Conservation (phyloP, 2,329 filamentous ascomycete genomes). For the Epichloe sibirici region DNA sequence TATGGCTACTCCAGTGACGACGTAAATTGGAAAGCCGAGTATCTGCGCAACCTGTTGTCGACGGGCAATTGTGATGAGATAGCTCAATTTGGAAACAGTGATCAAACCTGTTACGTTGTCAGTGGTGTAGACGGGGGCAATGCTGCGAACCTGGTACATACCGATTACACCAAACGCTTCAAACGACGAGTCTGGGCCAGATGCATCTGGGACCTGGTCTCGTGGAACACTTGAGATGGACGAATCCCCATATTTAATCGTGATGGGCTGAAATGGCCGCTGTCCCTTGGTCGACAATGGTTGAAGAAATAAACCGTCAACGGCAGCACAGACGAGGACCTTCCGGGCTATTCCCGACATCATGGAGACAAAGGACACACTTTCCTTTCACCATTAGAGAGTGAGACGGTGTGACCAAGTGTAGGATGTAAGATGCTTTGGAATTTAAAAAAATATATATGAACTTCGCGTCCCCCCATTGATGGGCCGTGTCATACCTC, state of each 20-base stretch:
- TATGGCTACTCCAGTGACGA: slow-evolving; percentile 79
- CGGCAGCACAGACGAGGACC: slow-evolving; percentile 65
- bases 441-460: background rate
- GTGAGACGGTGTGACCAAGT: background rate
- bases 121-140: slow-evolving; percentile 1
- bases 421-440: background rate
- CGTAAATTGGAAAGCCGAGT: slow-evolving; percentile 69
- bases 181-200: slow-evolving; percentile 36
- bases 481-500: no score
- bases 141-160: slow-evolving; percentile 16
- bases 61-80: slow-evolving; percentile 75
- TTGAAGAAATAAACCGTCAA: slow-evolving; percentile 74
- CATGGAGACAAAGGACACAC: slow-evolving; percentile 9
- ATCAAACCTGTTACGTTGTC: slow-evolving; percentile 55
- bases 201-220: slow-evolving; percentile 32
- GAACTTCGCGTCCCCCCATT: no score
- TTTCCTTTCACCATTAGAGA: background rate
- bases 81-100: slow-evolving; percentile 67
- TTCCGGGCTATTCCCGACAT: slow-evolving; percentile 76
- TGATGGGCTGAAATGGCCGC: slow-evolving; percentile 43
- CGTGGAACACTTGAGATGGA: slow-evolving; percentile 30
- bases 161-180: slow-evolving; percentile 50
- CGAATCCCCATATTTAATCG: slow-evolving; percentile 57
- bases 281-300: slow-evolving; percentile 51
- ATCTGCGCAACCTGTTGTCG: slow-evolving; percentile 84